These are phyloP conservation scores for Dittrichia graveolens DNA, from an alignment of 129 eudicot genomes.

Conservation along the genomic window DNA sequence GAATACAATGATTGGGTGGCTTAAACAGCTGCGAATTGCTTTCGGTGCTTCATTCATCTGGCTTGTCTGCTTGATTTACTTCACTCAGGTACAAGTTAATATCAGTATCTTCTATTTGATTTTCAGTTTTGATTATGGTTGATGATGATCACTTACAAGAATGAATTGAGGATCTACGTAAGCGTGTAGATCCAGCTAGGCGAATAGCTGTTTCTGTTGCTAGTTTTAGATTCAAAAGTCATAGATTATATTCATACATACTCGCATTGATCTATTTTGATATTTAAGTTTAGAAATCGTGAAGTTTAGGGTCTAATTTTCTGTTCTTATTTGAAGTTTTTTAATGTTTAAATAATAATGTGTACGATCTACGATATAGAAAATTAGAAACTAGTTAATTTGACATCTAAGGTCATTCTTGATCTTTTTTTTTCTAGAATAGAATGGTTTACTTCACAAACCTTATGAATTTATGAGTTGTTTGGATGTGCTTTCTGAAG, in stretches of 20 bases:
- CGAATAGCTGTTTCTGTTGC: slow-evolving; percentile 11
- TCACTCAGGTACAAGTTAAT: slow-evolving; percentile 67
- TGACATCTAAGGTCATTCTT: background rate
- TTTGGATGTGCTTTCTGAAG: too few species aligned
- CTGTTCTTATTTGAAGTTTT: slow-evolving; percentile 2
- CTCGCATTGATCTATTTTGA: background rate
- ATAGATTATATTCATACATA: background rate
- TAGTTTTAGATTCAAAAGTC: slow-evolving; percentile 14
- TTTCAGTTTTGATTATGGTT: slow-evolving; percentile 6
- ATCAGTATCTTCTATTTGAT: background rate
- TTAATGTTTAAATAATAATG: background rate
- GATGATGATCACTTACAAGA: background rate
- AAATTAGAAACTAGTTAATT: background rate
- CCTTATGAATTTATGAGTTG: background rate
- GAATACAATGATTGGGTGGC: slow-evolving; percentile 59
- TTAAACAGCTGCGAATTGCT: slow-evolving; percentile 62
- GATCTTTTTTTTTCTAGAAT: background rate
- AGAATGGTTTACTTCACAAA: background rate
- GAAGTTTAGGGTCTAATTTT: background rate
- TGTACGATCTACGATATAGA: slow-evolving; percentile 14
- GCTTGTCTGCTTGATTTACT: slow-evolving; percentile 95
- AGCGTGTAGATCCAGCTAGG: background rate
- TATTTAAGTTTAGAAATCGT: background rate
- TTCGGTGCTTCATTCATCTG: slow-evolving; percentile 91
- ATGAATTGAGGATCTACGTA: background rate